A percentile compares a stretch with the other conserved stretches of the same genome.
phyloP scores from a whole-genome alignment of 371 early-diverging fungal species.

The Vairimorpha necatrix region DNA sequence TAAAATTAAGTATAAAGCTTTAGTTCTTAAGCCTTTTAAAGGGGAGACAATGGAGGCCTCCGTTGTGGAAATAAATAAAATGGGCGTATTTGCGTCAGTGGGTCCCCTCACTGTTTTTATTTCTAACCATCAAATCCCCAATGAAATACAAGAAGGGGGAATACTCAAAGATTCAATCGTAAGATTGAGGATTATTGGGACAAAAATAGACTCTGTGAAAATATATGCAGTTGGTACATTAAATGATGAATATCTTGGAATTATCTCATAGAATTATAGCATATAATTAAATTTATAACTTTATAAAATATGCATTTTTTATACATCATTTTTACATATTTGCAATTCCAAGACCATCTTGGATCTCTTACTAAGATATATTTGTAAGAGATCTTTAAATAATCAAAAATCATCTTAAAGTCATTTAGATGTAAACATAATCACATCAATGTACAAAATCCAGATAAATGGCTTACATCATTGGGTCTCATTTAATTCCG shows the following conservation, averaged over 20 bases:
- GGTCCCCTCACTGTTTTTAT: constrained; percentile 93
- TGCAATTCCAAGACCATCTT: too few relatives aligned
- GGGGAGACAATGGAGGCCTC: constrained; percentile 89
- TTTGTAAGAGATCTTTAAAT: too few relatives aligned
- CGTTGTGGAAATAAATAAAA: constrained; percentile 84
- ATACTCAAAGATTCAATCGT: constrained; percentile 79
- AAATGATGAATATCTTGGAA: constrained; percentile 65
- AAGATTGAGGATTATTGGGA: constrained; percentile 82
- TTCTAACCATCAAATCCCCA: constrained; percentile 72
- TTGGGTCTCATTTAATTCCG: too few relatives aligned
- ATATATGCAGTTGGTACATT: constrained; percentile 68
- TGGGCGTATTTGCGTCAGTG: constrained; percentile 89
- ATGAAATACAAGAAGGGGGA: constrained; percentile 63
- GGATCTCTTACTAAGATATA: too few relatives aligned
- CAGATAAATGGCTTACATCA: too few relatives aligned
- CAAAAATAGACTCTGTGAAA: constrained; percentile 80
- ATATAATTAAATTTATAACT: background rate
- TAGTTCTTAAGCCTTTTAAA: constrained; percentile 90
- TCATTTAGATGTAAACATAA: too few relatives aligned
- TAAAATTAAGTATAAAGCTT: constrained; percentile 81
- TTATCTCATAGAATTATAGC: constrained; percentile 26
- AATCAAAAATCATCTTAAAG: too few relatives aligned
- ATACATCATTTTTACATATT: too few relatives aligned
- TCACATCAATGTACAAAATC: too few relatives aligned
- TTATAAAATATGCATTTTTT: background rate